Evolutionary conservation across 495 filamentous ascomycete species (phyloP), one percentile per base, ranked within the genome.

Genomic region (Neurospora hispaniola): DNA sequence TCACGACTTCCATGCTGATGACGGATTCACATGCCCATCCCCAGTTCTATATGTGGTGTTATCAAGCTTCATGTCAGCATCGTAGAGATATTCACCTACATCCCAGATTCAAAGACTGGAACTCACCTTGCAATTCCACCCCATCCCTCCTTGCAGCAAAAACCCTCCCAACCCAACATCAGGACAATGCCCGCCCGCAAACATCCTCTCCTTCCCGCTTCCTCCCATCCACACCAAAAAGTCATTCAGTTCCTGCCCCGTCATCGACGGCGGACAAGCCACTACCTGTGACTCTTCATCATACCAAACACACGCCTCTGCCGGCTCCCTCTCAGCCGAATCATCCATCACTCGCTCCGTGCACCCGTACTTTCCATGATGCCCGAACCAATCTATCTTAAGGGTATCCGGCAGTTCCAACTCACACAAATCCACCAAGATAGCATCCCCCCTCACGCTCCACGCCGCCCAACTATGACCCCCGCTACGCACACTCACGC

Each of bases 151-250:
- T 69, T 88, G 86, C 8, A 88, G 75, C 40, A 88, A 75, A 71
- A 88, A 88, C 0, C 86, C 87, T 6, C 87, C 87, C 11, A 89
- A 71, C 2, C 85, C 87, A 31, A 88, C 86, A 75, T 88, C 86
- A 6, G 86, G 86, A 75, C 86, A 88, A 76, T 89, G 87, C 0
- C 86, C 86, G 2, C 82, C 86, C 4, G 80, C 80, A 76, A 88
- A 88, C 79, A 87, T 82, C 31, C 81, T 72, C 0, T 79, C 83
- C 72, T 82, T 75, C 0, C 79, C 82, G 62, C 16, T 43, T 81
- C 79, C 82, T 81, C 74, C 44, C n/a, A 4, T 20, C 41, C 74
- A 66, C 4, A 39, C 66, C 40, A 89, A 74, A 54, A 76, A 76
- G 0, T 73, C 76, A 75, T 86, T 87, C 10, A 88, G 74, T 71